phyloP scores from a whole-genome alignment of 176 grass and related monocot genomes.

The Pontederia crassipes region DNA sequence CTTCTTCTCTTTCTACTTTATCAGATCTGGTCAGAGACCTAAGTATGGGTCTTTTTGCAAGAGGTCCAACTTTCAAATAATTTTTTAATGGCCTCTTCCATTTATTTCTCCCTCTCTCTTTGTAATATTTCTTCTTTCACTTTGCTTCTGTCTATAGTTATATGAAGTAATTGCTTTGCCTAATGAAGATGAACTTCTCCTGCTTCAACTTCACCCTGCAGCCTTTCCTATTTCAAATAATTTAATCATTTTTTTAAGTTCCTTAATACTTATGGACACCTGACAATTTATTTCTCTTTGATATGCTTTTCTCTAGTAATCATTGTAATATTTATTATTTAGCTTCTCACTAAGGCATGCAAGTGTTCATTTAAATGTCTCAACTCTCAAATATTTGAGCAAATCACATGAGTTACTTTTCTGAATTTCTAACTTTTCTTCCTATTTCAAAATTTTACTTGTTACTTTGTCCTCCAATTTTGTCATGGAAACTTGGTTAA shows the following conservation, averaged over 20 bases:
- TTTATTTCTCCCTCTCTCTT: conserved; percentile 18
- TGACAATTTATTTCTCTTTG: conserved; percentile 26
- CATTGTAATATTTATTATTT: conserved; percentile 21
- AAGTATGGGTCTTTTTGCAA: conserved; percentile 34
- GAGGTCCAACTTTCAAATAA: conserved; percentile 25
- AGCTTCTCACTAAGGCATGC: conserved; percentile 25
- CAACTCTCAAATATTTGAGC: conserved; percentile 7
- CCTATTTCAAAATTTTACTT: conserved; percentile 37
- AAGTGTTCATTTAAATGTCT: conserved; percentile 40
- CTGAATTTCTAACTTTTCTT: conserved; percentile 23
- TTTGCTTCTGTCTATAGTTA: conserved; percentile 43
- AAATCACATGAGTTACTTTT: conserved; percentile 22
- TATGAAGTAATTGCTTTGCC: conserved; percentile 57
- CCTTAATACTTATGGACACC: neutral
- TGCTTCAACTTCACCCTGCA: conserved; percentile 40
- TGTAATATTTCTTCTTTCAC: conserved; percentile 52
- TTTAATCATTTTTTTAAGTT: conserved; percentile 23
- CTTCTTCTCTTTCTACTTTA: conserved; percentile 29
- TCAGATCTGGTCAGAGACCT: conserved; percentile 28
- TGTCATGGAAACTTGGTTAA: conserved; percentile 27
- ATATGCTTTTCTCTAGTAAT: conserved; percentile 31
- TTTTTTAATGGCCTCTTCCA: conserved; percentile 34
- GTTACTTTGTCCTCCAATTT: conserved; percentile 42
- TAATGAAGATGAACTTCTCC: conserved; percentile 49
- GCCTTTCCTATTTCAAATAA: conserved; percentile 37